phyloP scores from a whole-genome alignment of 768 basidiomycete genomes.

The Epithele typhae region DNA sequence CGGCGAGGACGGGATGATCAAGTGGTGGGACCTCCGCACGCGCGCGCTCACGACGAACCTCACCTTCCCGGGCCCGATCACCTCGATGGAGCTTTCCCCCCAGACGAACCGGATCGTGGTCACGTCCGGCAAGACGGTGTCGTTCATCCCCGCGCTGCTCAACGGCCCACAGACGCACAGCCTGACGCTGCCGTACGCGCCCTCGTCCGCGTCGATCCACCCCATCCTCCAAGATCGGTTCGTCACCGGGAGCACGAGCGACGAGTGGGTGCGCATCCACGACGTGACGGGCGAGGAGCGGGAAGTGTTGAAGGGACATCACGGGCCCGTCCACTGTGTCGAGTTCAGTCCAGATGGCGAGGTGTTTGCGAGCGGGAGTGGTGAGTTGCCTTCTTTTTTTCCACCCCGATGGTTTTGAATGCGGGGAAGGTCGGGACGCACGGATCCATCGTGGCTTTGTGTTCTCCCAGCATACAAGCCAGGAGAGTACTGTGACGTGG shows the following conservation, averaged over 20 bases:
- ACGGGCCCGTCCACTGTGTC: conserved; percentile 94
- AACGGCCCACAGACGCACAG: conserved; percentile 65
- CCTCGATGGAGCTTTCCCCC: conserved; percentile 89
- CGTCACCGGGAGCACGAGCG: conserved; percentile 82
- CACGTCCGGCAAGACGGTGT: conserved; percentile 88
- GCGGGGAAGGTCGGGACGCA: too few species aligned
- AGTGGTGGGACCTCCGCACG: conserved; percentile 98
- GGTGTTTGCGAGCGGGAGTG: conserved; percentile 95
- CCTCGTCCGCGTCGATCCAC: conserved; percentile 94
- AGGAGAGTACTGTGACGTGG: too few species aligned
- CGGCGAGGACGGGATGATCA: conserved; percentile 88
- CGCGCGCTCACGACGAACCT: conserved; percentile 66
- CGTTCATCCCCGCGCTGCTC: conserved; percentile 79
- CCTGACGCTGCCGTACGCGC: conserved; percentile 76
- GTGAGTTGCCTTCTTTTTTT: conserved; percentile 42
- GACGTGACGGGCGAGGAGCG: conserved; percentile 85
- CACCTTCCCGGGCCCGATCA: conserved; percentile 74
- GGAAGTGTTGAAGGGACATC: conserved; percentile 93
- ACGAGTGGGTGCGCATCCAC: conserved; percentile 97
- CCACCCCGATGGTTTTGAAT: too few species aligned
- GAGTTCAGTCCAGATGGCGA: conserved; percentile 96
- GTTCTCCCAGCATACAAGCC: too few species aligned
- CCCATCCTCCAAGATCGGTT: conserved; percentile 86
- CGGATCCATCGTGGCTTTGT: too few species aligned
- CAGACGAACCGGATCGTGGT: conserved; percentile 82